A percentile compares a stretch with the other conserved stretches of the same genome.
These are phyloP conservation scores for Microdochium bolleyi DNA, from an alignment of 2,329 filamentous ascomycete genomes.

Conservation along the genomic window DNA sequence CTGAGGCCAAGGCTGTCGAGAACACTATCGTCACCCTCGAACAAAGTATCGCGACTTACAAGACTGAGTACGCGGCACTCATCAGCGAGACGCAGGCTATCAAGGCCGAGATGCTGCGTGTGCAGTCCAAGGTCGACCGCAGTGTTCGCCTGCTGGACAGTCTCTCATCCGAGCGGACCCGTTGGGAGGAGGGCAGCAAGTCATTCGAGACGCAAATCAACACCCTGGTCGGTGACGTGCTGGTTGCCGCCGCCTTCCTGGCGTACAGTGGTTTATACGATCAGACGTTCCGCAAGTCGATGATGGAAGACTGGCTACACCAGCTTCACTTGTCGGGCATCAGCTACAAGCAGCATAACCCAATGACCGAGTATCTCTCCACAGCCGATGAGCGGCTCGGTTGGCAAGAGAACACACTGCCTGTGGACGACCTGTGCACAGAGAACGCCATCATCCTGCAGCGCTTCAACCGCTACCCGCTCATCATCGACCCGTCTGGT, in stretches of 20 bases:
- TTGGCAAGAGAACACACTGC: slow-evolving; percentile 91
- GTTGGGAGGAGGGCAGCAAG: slow-evolving; percentile 96
- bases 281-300: slow-evolving; percentile 93
- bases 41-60: slow-evolving; percentile 87
- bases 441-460: slow-evolving; percentile 97
- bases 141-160: slow-evolving; percentile 92
- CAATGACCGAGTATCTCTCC: slow-evolving; percentile 91
- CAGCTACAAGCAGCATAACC: slow-evolving; percentile 86
- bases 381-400: slow-evolving; percentile 89
- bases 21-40: slow-evolving; percentile 80
- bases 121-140: slow-evolving; percentile 96
- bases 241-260: slow-evolving; percentile 93
- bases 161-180: slow-evolving; percentile 81
- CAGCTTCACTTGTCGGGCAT: slow-evolving; percentile 92
- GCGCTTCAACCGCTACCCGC: slow-evolving; percentile 94
- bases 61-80: slow-evolving; percentile 88
- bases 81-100: slow-evolving; percentile 97
- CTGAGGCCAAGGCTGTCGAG: slow-evolving; percentile 85
- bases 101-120: slow-evolving; percentile 91
- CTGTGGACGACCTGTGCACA: slow-evolving; percentile 95
- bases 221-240: slow-evolving; percentile 89
- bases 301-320: slow-evolving; percentile 96
- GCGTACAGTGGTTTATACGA: slow-evolving; percentile 97
- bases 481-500: slow-evolving; percentile 97
- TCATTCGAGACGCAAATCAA: slow-evolving; percentile 98